Evolutionary conservation across 225 moss, liverwort and hornwort species (phyloP).

Genomic region (Bryum argenteum): DNA sequence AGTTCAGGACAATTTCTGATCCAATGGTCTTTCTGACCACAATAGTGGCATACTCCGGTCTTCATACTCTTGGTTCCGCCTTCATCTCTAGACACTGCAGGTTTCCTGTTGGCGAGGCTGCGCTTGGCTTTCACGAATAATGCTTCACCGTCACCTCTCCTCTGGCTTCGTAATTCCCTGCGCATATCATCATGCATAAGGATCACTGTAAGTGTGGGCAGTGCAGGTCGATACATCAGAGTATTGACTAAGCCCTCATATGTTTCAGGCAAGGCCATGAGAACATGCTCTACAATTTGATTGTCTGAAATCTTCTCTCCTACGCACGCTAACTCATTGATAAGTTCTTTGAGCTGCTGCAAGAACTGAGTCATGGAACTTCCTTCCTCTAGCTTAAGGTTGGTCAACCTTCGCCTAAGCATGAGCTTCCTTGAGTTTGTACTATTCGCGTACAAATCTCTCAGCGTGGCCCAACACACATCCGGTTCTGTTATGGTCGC

Average conservation of each 20-base stretch:
- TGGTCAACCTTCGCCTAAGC: background rate
- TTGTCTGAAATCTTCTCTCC: background rate
- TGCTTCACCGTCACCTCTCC: no score
- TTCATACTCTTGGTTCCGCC: background rate
- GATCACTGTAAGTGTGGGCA: background rate
- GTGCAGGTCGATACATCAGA: background rate
- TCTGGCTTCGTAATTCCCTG: background rate
- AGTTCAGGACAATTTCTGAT: background rate
- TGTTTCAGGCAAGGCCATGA: background rate
- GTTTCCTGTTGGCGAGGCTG: no score
- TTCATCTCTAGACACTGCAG: background rate
- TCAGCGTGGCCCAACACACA: background rate
- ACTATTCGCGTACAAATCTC: background rate
- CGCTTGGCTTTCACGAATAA: no score
- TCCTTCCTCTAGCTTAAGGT: background rate
- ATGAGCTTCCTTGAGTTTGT: background rate
- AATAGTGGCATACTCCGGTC: background rate
- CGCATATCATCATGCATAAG: background rate
- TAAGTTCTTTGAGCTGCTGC: background rate
- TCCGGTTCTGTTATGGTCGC: background rate
- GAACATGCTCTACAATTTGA: background rate
- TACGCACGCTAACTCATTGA: background rate
- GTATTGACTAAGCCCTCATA: background rate
- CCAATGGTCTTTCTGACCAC: background rate
- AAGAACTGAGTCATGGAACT: background rate